A percentile compares a stretch with the other conserved stretches of the same genome.
phyloP scores from a whole-genome alignment of 129 eudicot genomes.

The Artemisia annua region DNA sequence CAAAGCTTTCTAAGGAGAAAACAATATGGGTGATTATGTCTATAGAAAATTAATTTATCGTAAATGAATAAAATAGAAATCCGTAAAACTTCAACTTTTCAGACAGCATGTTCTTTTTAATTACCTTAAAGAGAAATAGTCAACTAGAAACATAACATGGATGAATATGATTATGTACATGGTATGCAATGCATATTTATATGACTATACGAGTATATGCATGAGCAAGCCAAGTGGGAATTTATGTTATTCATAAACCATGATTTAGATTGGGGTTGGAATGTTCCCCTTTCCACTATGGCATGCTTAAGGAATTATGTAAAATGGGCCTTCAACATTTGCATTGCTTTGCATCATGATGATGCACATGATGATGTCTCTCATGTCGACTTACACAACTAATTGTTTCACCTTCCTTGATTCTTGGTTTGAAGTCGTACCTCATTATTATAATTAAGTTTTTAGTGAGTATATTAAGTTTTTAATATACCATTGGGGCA shows the following conservation, averaged over 20 bases:
- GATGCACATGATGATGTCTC: constrained; percentile 48
- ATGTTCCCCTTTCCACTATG: constrained; percentile 44
- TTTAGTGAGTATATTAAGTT: background rate
- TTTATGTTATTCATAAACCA: constrained; percentile 44
- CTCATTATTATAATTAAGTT: background rate
- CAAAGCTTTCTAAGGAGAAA: background rate
- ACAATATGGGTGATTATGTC: background rate
- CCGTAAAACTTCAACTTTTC: constrained; percentile 4
- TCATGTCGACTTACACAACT: constrained; percentile 30
- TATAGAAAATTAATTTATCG: background rate
- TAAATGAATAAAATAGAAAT: background rate
- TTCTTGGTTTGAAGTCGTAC: constrained; percentile 4
- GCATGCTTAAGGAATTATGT: constrained; percentile 42
- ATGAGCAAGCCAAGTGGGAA: constrained; percentile 32
- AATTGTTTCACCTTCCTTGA: constrained; percentile 18
- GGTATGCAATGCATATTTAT: constrained; percentile 11
- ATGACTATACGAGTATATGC: constrained; percentile 8
- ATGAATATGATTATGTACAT: constrained; percentile 21
- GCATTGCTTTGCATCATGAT: constrained; percentile 35
- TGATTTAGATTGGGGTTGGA: constrained; percentile 38
- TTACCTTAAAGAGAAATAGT: background rate
- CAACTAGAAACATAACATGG: constrained; percentile 17
- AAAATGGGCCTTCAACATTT: constrained; percentile 29
- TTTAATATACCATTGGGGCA: no score
- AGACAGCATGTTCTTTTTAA: background rate